Conservation (phyloP, 1,139 yeast species). For the Candida labiduridarum region DNA sequence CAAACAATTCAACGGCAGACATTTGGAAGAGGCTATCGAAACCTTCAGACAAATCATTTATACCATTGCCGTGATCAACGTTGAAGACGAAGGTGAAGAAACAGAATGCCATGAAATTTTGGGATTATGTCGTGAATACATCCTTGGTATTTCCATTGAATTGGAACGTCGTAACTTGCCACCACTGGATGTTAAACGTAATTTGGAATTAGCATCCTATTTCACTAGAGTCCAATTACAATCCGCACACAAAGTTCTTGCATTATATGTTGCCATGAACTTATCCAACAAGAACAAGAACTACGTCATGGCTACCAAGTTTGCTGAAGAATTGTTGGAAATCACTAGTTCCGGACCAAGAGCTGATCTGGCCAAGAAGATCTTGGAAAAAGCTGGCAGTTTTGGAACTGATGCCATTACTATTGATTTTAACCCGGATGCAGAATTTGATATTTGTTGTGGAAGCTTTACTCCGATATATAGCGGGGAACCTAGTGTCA, state of each 20-base stretch:
- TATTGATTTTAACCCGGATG: slow-evolving; percentile 89
- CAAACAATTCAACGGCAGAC: slow-evolving; percentile 79
- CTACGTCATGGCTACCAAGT: slow-evolving; percentile 84
- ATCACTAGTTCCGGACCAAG: slow-evolving; percentile 72
- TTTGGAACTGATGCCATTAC: slow-evolving; percentile 84
- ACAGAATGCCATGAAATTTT: slow-evolving; percentile 73
- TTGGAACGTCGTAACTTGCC: slow-evolving; percentile 81
- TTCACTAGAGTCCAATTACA: slow-evolving; percentile 86
- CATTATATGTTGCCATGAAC: slow-evolving; percentile 93
- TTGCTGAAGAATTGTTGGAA: slow-evolving; percentile 81
- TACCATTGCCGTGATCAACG: slow-evolving; percentile 71
- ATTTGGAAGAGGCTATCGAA: slow-evolving; percentile 76
- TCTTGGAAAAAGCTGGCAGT: slow-evolving; percentile 77
- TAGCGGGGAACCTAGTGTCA: slow-evolving; percentile 64
- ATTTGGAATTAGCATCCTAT: slow-evolving; percentile 92
- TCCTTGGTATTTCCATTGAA: slow-evolving; percentile 89
- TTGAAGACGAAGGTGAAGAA: slow-evolving; percentile 73
- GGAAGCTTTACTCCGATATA: slow-evolving; percentile 88
- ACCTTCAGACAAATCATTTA: slow-evolving; percentile 81
- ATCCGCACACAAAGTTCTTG: slow-evolving; percentile 81
- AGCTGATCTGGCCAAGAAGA: slow-evolving; percentile 86
- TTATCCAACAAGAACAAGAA: slow-evolving; percentile 88
- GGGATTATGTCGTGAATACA: slow-evolving; percentile 82
- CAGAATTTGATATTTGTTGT: slow-evolving; percentile 89
- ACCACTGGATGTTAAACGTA: slow-evolving; percentile 72